phyloP scores from a whole-genome alignment of 2,329 filamentous ascomycete species.

The Alternaria ventricosa region DNA sequence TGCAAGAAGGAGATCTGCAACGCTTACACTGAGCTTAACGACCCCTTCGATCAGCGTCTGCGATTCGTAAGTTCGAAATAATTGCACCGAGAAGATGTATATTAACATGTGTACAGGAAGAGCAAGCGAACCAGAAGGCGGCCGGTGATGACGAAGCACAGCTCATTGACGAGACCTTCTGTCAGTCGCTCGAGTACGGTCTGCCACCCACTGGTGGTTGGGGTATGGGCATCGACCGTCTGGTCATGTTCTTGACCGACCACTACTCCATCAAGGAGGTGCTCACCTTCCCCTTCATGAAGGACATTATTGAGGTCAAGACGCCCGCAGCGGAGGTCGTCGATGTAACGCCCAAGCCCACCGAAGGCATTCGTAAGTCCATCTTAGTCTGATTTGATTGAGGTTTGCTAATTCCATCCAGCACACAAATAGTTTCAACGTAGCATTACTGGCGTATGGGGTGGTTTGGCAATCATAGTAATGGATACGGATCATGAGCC shows the following conservation, averaged over 20 bases:
- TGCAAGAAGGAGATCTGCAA: slow-evolving; percentile 98
- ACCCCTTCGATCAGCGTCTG: slow-evolving; percentile 88
- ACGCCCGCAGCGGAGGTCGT: slow-evolving; percentile 67
- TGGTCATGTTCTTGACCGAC: slow-evolving; percentile 95
- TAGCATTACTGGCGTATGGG: slow-evolving; percentile 21
- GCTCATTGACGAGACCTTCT: slow-evolving; percentile 94
- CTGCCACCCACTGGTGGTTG: slow-evolving; percentile 91
- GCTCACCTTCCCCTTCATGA: slow-evolving; percentile 97
- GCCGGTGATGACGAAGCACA: slow-evolving; percentile 98
- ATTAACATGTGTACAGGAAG: slow-evolving; percentile 55
- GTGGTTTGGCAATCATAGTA: neutral
- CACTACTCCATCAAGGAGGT: slow-evolving; percentile 98
- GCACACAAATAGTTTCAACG: slow-evolving; percentile 30
- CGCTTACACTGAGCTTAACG: slow-evolving; percentile 97
- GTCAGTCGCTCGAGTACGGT: slow-evolving; percentile 85
- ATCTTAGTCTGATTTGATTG: neutral
- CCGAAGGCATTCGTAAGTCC: slow-evolving; percentile 62
- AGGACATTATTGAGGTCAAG: slow-evolving; percentile 62
- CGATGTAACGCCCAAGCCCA: slow-evolving; percentile 64
- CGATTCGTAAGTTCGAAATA: slow-evolving; percentile 61
- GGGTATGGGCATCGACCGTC: slow-evolving; percentile 93
- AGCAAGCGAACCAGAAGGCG: slow-evolving; percentile 90
- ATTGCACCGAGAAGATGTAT: neutral
- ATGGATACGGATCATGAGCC: slow-evolving; percentile 9
- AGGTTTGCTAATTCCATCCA: slow-evolving; percentile 12